Evolutionary conservation across 2,329 filamentous ascomycete species (phyloP).

Genomic region (Trichophyton rubrum): DNA sequence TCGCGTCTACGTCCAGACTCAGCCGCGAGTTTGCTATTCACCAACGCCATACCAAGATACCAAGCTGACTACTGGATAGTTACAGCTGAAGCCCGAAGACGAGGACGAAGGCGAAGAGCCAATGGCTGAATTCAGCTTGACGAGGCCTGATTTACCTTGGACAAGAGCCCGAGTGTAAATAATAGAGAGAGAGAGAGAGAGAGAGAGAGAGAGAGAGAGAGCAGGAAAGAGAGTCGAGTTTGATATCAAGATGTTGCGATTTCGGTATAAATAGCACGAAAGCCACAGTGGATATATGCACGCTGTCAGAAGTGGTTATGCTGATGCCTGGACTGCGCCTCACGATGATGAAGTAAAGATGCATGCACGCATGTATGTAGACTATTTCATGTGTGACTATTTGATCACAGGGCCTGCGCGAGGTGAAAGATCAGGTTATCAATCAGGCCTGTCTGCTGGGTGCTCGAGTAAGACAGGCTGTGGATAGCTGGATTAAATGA

Average conservation of each 20-base stretch:
- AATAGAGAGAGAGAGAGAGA: background rate
- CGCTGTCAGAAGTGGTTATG: too few species aligned
- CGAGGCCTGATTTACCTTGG: background rate
- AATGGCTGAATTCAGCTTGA: background rate
- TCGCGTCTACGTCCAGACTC: background rate
- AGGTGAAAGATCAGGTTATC: background rate
- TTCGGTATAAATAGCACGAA: conserved; percentile 1
- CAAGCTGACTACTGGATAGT: too few species aligned
- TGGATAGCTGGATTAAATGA: background rate
- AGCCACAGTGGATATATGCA: background rate
- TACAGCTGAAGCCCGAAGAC: background rate
- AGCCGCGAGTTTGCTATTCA: conserved; percentile 3
- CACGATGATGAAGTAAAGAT: background rate
- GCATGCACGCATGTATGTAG: background rate
- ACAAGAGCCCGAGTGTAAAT: background rate
- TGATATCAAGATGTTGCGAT: background rate
- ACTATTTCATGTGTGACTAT: background rate
- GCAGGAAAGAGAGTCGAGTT: background rate
- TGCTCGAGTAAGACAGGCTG: background rate
- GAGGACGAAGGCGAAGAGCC: background rate
- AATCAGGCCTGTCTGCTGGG: background rate
- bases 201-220: background rate
- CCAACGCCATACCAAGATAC: too few species aligned
- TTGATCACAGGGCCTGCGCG: background rate
- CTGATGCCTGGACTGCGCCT: background rate